These are phyloP conservation scores for Torulaspora pretoriensis DNA, from an alignment of 1,139 yeast genomes.

Conservation along the genomic window DNA sequence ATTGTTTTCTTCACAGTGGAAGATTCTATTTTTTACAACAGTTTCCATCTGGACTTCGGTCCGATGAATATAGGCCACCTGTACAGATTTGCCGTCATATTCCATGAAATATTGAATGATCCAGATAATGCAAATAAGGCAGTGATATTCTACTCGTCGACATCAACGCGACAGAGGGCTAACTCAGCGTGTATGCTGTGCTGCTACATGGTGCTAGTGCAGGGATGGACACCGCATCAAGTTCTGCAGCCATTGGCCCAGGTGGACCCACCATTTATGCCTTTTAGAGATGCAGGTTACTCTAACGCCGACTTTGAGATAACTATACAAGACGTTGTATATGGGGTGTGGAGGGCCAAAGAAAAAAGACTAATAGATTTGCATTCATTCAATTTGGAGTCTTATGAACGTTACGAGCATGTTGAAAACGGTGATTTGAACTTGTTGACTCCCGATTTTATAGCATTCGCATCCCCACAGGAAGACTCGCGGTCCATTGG, in stretches of 20 bases:
- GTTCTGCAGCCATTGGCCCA: constrained; percentile 93
- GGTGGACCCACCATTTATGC: constrained; percentile 88
- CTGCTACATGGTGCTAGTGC: constrained; percentile 92
- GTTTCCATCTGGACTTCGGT: constrained; percentile 94
- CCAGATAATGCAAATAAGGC: constrained; percentile 82
- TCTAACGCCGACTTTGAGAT: constrained; percentile 91
- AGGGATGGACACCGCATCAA: constrained; percentile 97
- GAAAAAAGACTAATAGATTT: constrained; percentile 85
- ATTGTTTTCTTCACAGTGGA: constrained; percentile 88
- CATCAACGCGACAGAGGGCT: constrained; percentile 76
- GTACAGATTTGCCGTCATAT: constrained; percentile 88
- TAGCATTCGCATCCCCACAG: constrained; percentile 97
- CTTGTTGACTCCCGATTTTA: constrained; percentile 83
- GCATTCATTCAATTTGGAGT: constrained; percentile 85
- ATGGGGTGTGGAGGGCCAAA: constrained; percentile 98
- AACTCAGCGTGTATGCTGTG: constrained; percentile 93
- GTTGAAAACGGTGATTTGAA: constrained; percentile 98
- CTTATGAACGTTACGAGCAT: constrained; percentile 87
- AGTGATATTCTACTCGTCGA: constrained; percentile 81
- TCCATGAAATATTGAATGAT: constrained; percentile 86
- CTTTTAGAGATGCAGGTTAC: constrained; percentile 95
- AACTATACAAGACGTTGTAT: constrained; percentile 89
- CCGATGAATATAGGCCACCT: constrained; percentile 91
- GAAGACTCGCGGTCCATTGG: constrained; percentile 49
- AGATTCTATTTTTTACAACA: constrained; percentile 83